phyloP scores from a whole-genome alignment of 139 green algal genomes.

The Desmodesmus armatus region DNA sequence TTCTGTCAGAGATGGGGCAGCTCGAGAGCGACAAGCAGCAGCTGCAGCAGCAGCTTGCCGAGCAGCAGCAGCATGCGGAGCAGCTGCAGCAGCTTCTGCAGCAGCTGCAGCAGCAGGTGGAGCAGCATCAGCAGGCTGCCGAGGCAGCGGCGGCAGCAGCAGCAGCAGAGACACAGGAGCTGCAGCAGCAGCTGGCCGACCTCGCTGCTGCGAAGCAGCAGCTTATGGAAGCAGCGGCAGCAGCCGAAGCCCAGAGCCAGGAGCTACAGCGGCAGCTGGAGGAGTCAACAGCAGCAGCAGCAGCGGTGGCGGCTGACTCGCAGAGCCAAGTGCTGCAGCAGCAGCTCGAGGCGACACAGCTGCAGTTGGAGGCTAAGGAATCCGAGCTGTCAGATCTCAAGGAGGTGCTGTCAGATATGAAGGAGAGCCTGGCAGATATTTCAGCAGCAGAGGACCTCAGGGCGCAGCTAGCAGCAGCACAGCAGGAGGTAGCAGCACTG shows the following conservation, averaged over 20 bases:
- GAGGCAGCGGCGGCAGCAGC: background rate
- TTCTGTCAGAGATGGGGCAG: conserved; percentile 14
- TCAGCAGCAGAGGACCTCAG: conserved; percentile 2
- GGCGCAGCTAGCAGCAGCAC: conserved; percentile 13
- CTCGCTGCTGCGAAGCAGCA: background rate
- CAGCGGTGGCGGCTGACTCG: too few species aligned
- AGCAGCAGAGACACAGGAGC: conserved; percentile 6
- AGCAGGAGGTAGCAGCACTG: too few species aligned
- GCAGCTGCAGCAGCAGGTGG: background rate
- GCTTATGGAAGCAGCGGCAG: conserved; percentile 12
- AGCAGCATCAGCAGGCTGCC: conserved; percentile 19
- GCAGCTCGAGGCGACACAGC: background rate
- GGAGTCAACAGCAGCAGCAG: too few species aligned
- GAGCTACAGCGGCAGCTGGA: too few species aligned
- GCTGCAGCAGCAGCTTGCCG: conserved; percentile 20
- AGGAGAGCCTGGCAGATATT: conserved; percentile 40
- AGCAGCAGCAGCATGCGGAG: background rate
- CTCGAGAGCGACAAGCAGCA: conserved; percentile 3
- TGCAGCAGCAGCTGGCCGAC: conserved; percentile 9
- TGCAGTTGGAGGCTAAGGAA: conserved; percentile 19
- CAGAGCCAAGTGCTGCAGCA: background rate
- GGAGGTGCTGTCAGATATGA: conserved; percentile 16
- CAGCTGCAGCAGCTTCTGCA: background rate
- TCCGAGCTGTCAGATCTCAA: conserved; percentile 10
- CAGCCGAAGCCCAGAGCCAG: background rate